A percentile compares a stretch with the other conserved stretches of the same genome.
phyloP scores from a whole-genome alignment of 371 early-diverging fungal species.

The Mortierella sp. region DNA sequence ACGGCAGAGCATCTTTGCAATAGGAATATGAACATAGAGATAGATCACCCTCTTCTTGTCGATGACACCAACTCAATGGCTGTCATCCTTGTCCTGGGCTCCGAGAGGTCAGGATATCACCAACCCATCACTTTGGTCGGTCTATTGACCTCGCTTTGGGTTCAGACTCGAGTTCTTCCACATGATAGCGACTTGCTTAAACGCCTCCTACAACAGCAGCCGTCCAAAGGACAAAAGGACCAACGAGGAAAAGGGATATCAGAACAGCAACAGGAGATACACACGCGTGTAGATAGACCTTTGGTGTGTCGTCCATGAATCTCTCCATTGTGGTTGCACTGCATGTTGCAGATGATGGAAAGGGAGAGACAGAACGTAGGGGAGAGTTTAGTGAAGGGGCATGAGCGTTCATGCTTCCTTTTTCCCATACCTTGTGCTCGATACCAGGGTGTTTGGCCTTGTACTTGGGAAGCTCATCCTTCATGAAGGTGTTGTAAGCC shows the following conservation, averaged over 20 bases:
- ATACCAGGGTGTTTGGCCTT: conserved; percentile 67
- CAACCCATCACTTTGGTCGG: too few relatives aligned
- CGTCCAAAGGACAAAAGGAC: background rate
- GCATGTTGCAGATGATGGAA: too few relatives aligned
- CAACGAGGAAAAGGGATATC: background rate
- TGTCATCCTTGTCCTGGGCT: too few relatives aligned
- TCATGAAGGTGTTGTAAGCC: conserved; percentile 79
- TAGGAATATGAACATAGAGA: too few relatives aligned
- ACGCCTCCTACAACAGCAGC: conserved; percentile 33
- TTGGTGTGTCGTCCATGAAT: background rate
- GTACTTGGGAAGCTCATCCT: conserved; percentile 73
- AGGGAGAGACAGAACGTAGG: too few relatives aligned
- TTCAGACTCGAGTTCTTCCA: conserved; percentile 41
- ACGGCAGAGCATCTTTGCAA: too few relatives aligned
- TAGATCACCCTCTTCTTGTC: too few relatives aligned
- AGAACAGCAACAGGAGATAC: background rate
- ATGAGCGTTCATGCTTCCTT: background rate
- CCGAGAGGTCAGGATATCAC: too few relatives aligned
- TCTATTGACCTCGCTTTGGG: conserved; percentile 32
- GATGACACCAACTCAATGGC: too few relatives aligned
- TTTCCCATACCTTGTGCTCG: conserved; percentile 61
- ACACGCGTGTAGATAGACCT: background rate
- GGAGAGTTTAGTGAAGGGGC: too few relatives aligned
- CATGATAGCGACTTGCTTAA: conserved; percentile 44
- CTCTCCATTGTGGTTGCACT: too few relatives aligned